Evolutionary conservation across 805 yeast genomes (phyloP), one percentile per base, ranked within the genome.

Genomic region (Millerago galiae): DNA sequence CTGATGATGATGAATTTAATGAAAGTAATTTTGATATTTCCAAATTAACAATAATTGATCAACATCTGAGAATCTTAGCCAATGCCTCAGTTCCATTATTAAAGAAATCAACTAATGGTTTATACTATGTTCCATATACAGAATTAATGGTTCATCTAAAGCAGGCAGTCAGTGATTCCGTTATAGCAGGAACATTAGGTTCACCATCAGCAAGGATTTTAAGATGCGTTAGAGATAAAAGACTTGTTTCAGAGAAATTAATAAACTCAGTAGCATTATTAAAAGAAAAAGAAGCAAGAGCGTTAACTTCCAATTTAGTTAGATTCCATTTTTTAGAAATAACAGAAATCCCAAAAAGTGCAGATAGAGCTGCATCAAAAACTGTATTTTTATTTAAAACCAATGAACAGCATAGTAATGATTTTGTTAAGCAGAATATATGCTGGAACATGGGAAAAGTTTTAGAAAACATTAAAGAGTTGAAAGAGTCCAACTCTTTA

Each of bases 341-440:
- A 30, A 98, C 91, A 63, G 99, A 93, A 65, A 83, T 93, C 25
- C 97, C 98, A 11, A 77, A 91, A 54, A 83, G 95, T 8, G 81
- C 79, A 18, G 98, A 93, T 60, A 74, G 98, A 51, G 90, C 95
- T 3, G 95, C 97, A 0, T 79, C 86, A 33, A 79, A 95, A 51
- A 83, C 97, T 1, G 83, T 85, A 25, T 93, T 78, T 58, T 71
- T 90, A 28, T 93, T 88, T 71, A 74, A 88, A 55, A 83, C 79
- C 51, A 79, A 77, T 29, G 73, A 77, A n/a, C 60, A 55, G 14
- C 72, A 73, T 44, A 72, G 79, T 3, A 71, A 71, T 46, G 62
- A 66, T 38, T 65, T 71, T 18, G 57, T 78, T 55, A 62, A 70
- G 40, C 72, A 72, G 42, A 73, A 72, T 45, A 42, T 76, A 9